These are phyloP conservation scores for Heliosperma pusillum DNA, from an alignment of 148 eudicot species.

Conservation along the genomic window DNA sequence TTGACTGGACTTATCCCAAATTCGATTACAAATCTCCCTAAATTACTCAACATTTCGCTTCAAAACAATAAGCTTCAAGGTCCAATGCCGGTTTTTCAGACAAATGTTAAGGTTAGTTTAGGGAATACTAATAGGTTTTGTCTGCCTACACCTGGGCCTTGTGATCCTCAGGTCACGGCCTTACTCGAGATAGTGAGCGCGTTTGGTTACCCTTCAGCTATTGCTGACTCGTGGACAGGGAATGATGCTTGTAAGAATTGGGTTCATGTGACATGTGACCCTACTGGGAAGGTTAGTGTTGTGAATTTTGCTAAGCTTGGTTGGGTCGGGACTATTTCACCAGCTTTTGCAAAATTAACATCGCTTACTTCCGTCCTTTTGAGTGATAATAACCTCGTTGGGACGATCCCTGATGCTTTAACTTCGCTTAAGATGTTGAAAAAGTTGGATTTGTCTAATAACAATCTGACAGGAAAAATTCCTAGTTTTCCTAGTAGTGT, in stretches of 20 bases:
- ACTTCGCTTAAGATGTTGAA: constrained; percentile 22
- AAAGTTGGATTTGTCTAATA: constrained; percentile 36
- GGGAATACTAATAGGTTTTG: constrained; percentile 34
- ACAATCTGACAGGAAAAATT: constrained; percentile 36
- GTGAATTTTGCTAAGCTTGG: constrained; percentile 34
- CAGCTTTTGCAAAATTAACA: constrained; percentile 38
- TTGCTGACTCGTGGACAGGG: constrained; percentile 38
- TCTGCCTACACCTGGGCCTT: constrained; percentile 27
- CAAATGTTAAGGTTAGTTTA: constrained; percentile 23
- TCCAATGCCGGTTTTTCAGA: constrained; percentile 28
- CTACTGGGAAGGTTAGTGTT: constrained; percentile 24
- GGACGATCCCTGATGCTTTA: constrained; percentile 28
- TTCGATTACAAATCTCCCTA: constrained; percentile 29
- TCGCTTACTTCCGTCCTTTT: constrained; percentile 32
- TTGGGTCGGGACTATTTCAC: constrained; percentile 36
- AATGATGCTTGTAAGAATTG: constrained; percentile 38
- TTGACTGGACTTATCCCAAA: constrained; percentile 35
- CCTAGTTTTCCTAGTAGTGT: constrained; percentile 28
- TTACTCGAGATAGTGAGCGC: constrained; percentile 28
- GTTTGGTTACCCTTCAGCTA: constrained; percentile 29
- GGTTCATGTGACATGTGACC: constrained; percentile 40
- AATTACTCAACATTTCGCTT: constrained; percentile 28
- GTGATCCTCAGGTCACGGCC: constrained; percentile 34
- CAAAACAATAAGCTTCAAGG: constrained; percentile 44
- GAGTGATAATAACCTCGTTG: constrained; percentile 32